phyloP scores from a whole-genome alignment of 257 asterid species.

The Orobanche coerulescens region DNA sequence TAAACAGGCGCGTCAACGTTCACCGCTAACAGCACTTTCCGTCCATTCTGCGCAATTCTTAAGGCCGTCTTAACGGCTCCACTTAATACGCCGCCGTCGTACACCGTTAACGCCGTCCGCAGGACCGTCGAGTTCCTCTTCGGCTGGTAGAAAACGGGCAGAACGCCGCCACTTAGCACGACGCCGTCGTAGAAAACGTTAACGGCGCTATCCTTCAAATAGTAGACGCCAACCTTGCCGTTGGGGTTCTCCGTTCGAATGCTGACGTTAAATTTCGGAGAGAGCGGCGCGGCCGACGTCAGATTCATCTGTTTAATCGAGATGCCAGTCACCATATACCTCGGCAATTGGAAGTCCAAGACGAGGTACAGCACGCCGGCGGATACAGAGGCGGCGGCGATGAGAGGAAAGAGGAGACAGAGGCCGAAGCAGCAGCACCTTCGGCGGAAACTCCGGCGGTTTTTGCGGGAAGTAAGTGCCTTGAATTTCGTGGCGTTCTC shows the following conservation, averaged over 20 bases:
- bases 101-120: slow-evolving; percentile 25
- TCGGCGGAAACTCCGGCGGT: slow-evolving; percentile 28
- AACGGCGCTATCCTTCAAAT: slow-evolving; percentile 27
- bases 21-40: slow-evolving; percentile 39
- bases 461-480: slow-evolving; percentile 21
- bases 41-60: slow-evolving; percentile 20
- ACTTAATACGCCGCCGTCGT: slow-evolving; percentile 29
- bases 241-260: slow-evolving; percentile 41
- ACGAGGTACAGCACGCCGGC: slow-evolving; percentile 45
- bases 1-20: slow-evolving; percentile 36
- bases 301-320: slow-evolving; percentile 33
- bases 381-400: slow-evolving; percentile 29
- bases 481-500: slow-evolving; percentile 25
- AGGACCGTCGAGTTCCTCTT: slow-evolving; percentile 38
- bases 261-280: slow-evolving; percentile 41
- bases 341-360: slow-evolving; percentile 41
- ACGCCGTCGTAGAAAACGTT: slow-evolving; percentile 26
- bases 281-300: slow-evolving; percentile 30
- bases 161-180: slow-evolving; percentile 30
- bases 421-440: slow-evolving; percentile 29
- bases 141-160: slow-evolving; percentile 44
- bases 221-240: slow-evolving; percentile 39
- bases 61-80: slow-evolving; percentile 24
- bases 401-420: slow-evolving; percentile 27
- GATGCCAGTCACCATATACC: slow-evolving; percentile 25